Evolutionary conservation across 164 flowering plant species (phyloP), one percentile per base, ranked within the genome.

Genomic region (Amborella trichopoda): DNA sequence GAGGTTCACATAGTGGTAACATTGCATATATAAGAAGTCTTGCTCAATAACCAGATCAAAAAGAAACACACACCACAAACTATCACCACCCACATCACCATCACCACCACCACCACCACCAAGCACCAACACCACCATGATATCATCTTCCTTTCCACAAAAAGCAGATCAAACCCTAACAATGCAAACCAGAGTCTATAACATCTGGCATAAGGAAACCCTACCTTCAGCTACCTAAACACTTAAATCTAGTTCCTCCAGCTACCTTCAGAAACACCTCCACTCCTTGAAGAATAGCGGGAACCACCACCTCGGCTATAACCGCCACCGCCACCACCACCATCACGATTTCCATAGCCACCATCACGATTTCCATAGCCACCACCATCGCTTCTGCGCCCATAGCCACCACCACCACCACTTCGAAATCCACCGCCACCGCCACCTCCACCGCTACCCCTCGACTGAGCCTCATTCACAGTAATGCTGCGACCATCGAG

Each of bases 401-500:
- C 63, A 4, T 59, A 9, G 6, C 68, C 64, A 20, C 68, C 61
- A 9, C 55, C 63, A 12, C 58, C 53, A 43, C 63, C 58, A 3
- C 64, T 44, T 10, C 65, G 52, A 23, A 23, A 36, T 19, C 62
- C 55, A 16, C 60, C 52, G 5, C 65, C 47, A 0, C 61, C 53
- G 2, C 66, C 68, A 0, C 69, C 69, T 2, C 70, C 70, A 10
- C 68, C 59, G 23, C 63, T 46, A 2, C 68, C 61, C 13, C 71
- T 54, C 19, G 70, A 59, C 53, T 73, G 78, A 5, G 78, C 74
- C 45, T 73, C 68, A 53, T 69, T 73, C 20, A 73, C 78, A 22
- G 78, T 73, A 30, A 73, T 69, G 46, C 44, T 67, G 36, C 78
- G 57, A 0, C 75, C 78, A 49, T 73, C 72, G 8, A 73, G 74